These are phyloP conservation scores for Candida adriatica DNA, from an alignment of 805 yeast genomes.

Conservation along the genomic window DNA sequence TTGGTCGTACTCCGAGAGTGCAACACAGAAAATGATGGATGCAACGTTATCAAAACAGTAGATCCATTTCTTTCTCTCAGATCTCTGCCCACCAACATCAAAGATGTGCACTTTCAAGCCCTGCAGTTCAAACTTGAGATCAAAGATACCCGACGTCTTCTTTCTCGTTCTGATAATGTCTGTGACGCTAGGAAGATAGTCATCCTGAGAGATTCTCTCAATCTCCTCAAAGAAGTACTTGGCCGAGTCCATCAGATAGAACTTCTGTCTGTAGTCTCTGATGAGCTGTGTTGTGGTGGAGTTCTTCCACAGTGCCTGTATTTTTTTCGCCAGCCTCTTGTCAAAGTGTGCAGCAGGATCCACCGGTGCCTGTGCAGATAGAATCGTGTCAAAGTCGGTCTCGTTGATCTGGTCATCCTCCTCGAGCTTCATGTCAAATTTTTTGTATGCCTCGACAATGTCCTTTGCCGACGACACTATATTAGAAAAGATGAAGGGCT, in stretches of 20 bases:
- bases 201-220: slow-evolving; percentile 48
- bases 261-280: slow-evolving; percentile 55
- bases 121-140: slow-evolving; percentile 71
- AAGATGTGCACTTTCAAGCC: slow-evolving; percentile 55
- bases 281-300: slow-evolving; percentile 54
- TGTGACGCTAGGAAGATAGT: slow-evolving; percentile 64
- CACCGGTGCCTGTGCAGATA: slow-evolving; percentile 30
- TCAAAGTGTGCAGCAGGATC: slow-evolving; percentile 50
- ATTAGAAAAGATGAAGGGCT: slow-evolving; percentile 74
- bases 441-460: slow-evolving; percentile 58
- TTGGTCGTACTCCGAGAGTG: slow-evolving; percentile 88
- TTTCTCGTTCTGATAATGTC: slow-evolving; percentile 85
- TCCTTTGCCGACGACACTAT: slow-evolving; percentile 70
- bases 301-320: slow-evolving; percentile 47
- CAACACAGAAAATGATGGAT: slow-evolving; percentile 82
- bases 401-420: slow-evolving; percentile 25
- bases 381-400: slow-evolving; percentile 21
- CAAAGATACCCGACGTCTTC: slow-evolving; percentile 89
- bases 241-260: slow-evolving; percentile 83
- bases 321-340: slow-evolving; percentile 38
- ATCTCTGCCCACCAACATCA: slow-evolving; percentile 95
- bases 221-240: slow-evolving; percentile 66
- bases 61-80: slow-evolving; percentile 96
- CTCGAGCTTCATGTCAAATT: slow-evolving; percentile 32
- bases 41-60: slow-evolving; percentile 94